phyloP scores from a whole-genome alignment of 1,284 basidiomycete genomes.

The Boletus albobrunnescens region DNA sequence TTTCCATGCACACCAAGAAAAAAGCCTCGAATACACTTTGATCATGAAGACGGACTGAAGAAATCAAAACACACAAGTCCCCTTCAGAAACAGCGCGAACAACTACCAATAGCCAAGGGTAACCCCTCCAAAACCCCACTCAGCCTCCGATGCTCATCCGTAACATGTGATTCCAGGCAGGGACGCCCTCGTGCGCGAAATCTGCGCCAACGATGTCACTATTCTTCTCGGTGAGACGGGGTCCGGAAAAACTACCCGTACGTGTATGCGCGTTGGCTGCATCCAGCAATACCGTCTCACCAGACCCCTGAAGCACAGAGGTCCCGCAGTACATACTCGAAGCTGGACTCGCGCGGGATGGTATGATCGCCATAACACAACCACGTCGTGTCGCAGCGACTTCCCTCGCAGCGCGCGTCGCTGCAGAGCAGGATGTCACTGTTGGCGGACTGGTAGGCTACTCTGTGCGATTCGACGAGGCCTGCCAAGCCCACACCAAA shows the following conservation, averaged over 20 bases:
- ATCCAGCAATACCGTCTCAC: constrained; percentile 16
- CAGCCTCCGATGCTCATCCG: not conserved
- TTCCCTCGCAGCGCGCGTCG: constrained; percentile 86
- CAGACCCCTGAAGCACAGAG: constrained; percentile 49
- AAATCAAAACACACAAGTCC: constrained; percentile 10
- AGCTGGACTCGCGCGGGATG: constrained; percentile 56
- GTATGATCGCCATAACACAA: constrained; percentile 86
- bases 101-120: constrained; percentile 80
- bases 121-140: not conserved
- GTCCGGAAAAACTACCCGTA: constrained; percentile 96
- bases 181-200: constrained; percentile 70
- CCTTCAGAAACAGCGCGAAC: constrained; percentile 59
- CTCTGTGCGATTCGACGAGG: constrained; percentile 93
- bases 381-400: constrained; percentile 93
- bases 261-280: constrained; percentile 24
- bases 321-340: constrained; percentile 88
- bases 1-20: constrained; percentile 23
- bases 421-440: constrained; percentile 71
- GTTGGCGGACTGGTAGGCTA: constrained; percentile 85
- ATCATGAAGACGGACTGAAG: constrained; percentile 16
- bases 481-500: constrained; percentile 62
- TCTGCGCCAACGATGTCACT: constrained; percentile 80
- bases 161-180: constrained; percentile 47
- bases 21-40: constrained; percentile 23
- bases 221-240: constrained; percentile 95